Evolutionary conservation across 805 yeast species (phyloP), one percentile per base, ranked within the genome.

Genomic region (Pichia membranifaciens): DNA sequence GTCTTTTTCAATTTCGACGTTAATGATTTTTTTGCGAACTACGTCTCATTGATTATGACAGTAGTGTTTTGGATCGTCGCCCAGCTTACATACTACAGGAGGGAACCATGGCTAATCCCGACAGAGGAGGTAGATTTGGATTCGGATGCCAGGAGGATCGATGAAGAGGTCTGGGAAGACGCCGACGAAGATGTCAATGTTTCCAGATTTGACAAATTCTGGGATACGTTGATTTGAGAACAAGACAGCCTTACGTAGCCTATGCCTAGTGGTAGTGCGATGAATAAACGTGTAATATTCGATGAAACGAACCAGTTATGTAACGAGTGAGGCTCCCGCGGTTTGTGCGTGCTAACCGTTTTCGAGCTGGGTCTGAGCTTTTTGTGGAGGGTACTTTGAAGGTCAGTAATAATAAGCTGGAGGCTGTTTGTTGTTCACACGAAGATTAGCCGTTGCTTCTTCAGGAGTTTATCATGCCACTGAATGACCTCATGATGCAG

Each of bases 31-130:
- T 78, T 85, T 61, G 78, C 87, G 21, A 76, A 85, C 20, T 87
- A 87, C 59, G 70, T 87, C 47, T 85, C 91, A 15, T 70, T 84
- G 20, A 73, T 84, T 46, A 65, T 83, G 40, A 82, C 81, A 61
- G 68, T 73, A 38, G 75, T 67, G 9, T 55, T 76, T 7, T 87
- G 81, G 81, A 47, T 73, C 3, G 72, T 71, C 12, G 54, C 65
- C 8, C 67, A 63, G 39, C 74, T 79, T 65, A 85, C 82, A 55
- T 49, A 73, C 35, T 72, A 64, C 59, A 80, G 70, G 62, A 73
- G 76, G 51, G 68, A 72, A 18, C 68, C 76, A 22, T 58, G 75
- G 45, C 62, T 76, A 51, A 62, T 74, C 38, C 72, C 75, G 17
- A 45, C 74, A 33, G 81, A 77, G n/a, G 80, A 82, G 23, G 72